These are phyloP conservation scores for Beverwykella pulmonaria DNA, from an alignment of 495 filamentous ascomycete genomes.

Conservation along the genomic window DNA sequence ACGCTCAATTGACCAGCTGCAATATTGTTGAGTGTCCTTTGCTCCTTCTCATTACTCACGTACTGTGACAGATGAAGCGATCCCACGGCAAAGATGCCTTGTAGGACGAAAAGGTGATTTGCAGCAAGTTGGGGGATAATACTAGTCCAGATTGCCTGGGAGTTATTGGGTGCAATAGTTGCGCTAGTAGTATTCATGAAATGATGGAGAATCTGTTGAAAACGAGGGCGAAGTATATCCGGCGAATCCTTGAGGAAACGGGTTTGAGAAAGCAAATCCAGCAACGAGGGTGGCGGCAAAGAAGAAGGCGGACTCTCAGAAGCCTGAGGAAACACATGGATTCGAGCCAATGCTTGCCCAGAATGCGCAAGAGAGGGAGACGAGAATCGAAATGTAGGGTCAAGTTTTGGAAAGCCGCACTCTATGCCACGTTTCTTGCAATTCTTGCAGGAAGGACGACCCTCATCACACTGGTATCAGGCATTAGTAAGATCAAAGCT, in stretches of 20 bases:
- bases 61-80: conserved; percentile 30
- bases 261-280: conserved; percentile 2
- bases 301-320: not conserved
- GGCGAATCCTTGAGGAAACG: not conserved
- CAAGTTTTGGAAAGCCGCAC: conserved; percentile 20
- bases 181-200: conserved; percentile 10
- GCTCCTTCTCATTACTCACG: not conserved
- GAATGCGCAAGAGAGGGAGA: not conserved
- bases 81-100: conserved; percentile 25
- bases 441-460: conserved; percentile 19
- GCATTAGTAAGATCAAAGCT: not conserved
- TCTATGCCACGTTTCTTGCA: conserved; percentile 20
- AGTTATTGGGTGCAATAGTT: conserved; percentile 10
- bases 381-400: not conserved
- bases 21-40: conserved; percentile 1
- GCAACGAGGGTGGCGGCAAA: conserved; percentile 1
- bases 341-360: not conserved
- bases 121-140: conserved; percentile 18
- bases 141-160: conserved; percentile 16
- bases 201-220: conserved; percentile 16
- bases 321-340: conserved; percentile 1
- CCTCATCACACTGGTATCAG: conserved; percentile 24
- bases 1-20: conserved; percentile 28
- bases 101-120: conserved; percentile 18
- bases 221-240: conserved; percentile 1